A percentile compares a stretch with the other conserved stretches of the same genome.
phyloP scores from a whole-genome alignment of 352 stramenopile genomes.

The Phytopythium delawarense region DNA sequence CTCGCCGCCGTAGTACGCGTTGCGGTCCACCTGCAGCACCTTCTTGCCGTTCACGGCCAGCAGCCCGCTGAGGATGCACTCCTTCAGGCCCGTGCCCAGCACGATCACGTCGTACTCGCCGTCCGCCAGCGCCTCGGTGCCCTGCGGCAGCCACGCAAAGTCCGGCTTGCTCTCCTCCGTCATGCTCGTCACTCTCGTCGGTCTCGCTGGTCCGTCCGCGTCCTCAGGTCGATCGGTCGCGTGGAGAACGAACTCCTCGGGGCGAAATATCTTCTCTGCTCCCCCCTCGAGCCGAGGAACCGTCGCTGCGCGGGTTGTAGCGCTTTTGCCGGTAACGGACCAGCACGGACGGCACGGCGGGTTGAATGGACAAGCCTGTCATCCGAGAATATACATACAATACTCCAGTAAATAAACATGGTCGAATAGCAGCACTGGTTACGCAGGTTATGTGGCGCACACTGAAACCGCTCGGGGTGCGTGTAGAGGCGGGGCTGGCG shows the following conservation, averaged over 20 bases:
- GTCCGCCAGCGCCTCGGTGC: slow-evolving; percentile 95
- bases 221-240: background rate
- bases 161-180: slow-evolving; percentile 67
- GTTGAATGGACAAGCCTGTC: background rate
- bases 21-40: slow-evolving; percentile 97
- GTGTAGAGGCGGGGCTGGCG: background rate
- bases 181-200: slow-evolving; percentile 20
- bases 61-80: slow-evolving; percentile 98
- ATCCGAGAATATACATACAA: background rate
- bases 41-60: slow-evolving; percentile 94
- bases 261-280: background rate
- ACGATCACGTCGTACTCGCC: slow-evolving; percentile 99
- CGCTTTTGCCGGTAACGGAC: background rate
- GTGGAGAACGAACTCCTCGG: background rate
- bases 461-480: background rate
- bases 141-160: slow-evolving; percentile 94
- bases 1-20: slow-evolving; percentile 97
- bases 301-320: background rate
- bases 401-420: background rate
- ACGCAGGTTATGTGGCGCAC: background rate
- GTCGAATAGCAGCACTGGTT: background rate
- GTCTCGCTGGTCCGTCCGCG: background rate
- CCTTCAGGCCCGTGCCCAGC: slow-evolving; percentile 98
- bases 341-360: background rate
- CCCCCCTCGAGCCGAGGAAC: background rate